Base-by-base conservation (phyloP, 805 yeast species). In the Candida silvatica region DNA sequence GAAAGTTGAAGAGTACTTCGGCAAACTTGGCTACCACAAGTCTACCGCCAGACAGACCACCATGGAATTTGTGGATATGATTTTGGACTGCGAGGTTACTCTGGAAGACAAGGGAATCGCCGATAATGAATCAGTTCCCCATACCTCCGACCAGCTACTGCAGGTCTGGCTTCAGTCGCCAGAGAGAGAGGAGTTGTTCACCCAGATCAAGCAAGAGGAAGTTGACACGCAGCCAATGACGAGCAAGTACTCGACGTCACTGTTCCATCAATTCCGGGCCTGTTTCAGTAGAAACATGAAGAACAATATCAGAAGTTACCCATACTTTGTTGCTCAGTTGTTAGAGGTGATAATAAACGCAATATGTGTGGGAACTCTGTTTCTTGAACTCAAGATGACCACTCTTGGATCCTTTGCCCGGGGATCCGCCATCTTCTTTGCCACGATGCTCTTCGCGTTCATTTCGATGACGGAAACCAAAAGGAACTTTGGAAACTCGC, bases 291-390 rank as follows among this genome's bases (percentile, higher is more conserved):
- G 87, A 47, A 75, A 76, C 12, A 62, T 65, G 46, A 74, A 74
- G 46, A 68, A 75, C 39, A 61, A 73, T 32, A 48, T 59, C 43
- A 82, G 82, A 48, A 82, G 80, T 49, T 64, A 61, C 39, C 62
- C 73, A 7, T 72, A 68, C 51, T 59, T 72, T 7, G 37, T 65
- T 29, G 62, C 71, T 11, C 64, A 64, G 37, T 46, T 67, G 12
- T 41, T 54, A 26, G 77, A 81, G 6, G 70, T 69, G 39, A 46
- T 70, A 12, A 48, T 69, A 23, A 78, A 77, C 54, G 66, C 80
- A n/a, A 64, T 80, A 34, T 66, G 79, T 47, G 61, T 66, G 9
- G 83, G 85, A 22, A 79, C 87, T 0, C 59, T 80, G 44, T 79
- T 66, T 53, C 77, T 68, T 55, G 59, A 71, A 36, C 55, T 75